Base-by-base conservation (phyloP, 305 asterid genomes). In the Salvia sclarea region DNA sequence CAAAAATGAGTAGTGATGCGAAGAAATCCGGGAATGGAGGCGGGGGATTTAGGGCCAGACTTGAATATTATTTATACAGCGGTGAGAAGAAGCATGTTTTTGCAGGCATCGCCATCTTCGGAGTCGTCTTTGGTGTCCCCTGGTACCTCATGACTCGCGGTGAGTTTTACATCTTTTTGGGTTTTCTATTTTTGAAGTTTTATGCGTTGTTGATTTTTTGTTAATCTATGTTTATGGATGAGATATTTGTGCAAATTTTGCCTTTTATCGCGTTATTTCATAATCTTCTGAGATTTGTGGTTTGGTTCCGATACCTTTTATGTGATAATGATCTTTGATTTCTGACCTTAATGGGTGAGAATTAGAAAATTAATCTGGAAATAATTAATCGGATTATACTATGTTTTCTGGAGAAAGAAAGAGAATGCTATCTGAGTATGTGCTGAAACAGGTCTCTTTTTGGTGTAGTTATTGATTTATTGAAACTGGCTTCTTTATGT, bases 91-190 rank as follows among this genome's bases (percentile, higher is more conserved):
- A 82, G 81, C 93, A 92, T 70, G 96, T 92, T 41, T 1, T 71
- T 5, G 96, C 84, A 2, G 98, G 98, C 30, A 87, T 91, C 75
- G 94, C 85, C 63, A 74, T 91, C 28, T 64, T 89, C 24, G 76
- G 92, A 17, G 83, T 76, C 64, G 30, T 87, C 76, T 86, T 87
- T 71, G 92, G 87, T 37, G 80, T 87, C 63, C 96, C 96, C 3
- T 91, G 96, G 96, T 91, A 91, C 83, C 59, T 83, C 64, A 89
- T 84, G 98, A 87, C 52, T 80, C 82, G 80, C 72, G 95, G 98
- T 91, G 38, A 58, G 80, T 49, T 18, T 40, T 1, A 0, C 16
- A 5, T 37, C 5, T 13, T 20, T 11, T 18, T 20, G 69, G 78
- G 28, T 6, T 2, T 44, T 24, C 12, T 79, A 7, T 8, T 31